These are phyloP conservation scores for Penicillium sp. DNA, from an alignment of 2,329 filamentous ascomycete genomes.

Conservation along the genomic window DNA sequence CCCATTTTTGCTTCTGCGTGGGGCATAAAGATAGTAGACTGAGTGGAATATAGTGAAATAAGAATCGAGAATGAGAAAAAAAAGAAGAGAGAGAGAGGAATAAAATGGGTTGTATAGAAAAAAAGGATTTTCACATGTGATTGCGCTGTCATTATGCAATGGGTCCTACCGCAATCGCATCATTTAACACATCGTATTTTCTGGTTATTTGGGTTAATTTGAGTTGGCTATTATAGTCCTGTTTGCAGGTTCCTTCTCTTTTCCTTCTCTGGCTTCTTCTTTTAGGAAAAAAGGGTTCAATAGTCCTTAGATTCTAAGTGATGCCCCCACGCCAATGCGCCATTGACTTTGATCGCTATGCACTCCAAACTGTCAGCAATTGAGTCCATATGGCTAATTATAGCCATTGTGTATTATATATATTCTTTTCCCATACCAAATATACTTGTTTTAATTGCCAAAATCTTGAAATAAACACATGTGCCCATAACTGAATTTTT, in stretches of 20 bases:
- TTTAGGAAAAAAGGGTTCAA: neutral
- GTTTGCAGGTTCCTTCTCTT: slow-evolving; percentile 1
- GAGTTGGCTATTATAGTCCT: neutral
- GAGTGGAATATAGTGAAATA: neutral
- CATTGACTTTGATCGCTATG: slow-evolving; percentile 1
- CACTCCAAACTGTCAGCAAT: neutral
- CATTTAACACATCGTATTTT: slow-evolving; percentile 15
- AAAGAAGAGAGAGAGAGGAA: neutral
- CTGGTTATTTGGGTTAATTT: neutral
- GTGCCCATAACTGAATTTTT: neutral
- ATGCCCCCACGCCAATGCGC: neutral
- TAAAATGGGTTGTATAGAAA: slow-evolving; percentile 5
- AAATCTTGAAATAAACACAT: neutral
- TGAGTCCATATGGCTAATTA: neutral
- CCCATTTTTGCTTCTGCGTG: slow-evolving; percentile 49
- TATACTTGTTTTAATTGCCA: neutral
- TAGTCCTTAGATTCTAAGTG: neutral
- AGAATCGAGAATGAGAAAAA: neutral
- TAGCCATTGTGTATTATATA: neutral
- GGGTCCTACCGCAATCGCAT: slow-evolving; percentile 18
- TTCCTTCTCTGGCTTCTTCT: neutral
- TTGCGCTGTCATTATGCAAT: slow-evolving; percentile 23
- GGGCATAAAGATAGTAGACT: slow-evolving; percentile 41
- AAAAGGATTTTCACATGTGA: slow-evolving; percentile 27
- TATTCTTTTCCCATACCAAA: neutral